Evolutionary conservation across 2,329 filamentous ascomycete genomes (phyloP), one percentile per base, ranked within the genome.

Genomic region (Nothopassalora personata): DNA sequence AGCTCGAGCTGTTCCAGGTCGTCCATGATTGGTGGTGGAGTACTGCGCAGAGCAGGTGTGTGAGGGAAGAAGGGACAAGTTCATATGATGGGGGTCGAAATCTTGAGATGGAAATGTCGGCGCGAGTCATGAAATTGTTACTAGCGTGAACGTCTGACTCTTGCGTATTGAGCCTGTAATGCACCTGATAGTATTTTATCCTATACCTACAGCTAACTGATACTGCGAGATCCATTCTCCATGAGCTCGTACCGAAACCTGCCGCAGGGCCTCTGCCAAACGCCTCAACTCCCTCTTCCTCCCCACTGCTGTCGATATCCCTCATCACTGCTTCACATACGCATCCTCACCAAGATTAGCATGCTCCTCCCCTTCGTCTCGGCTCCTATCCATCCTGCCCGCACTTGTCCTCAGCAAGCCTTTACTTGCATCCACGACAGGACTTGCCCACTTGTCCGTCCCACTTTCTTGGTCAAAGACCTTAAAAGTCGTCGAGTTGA

Each of bases 1-100:
- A 95, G 82, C 81, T 99, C 94, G 72, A 99, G 86, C 68, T 90
- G 89, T 74, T 90, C 85, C 66, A 99, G 83, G 71, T 97, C 93
- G 72, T 96, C 91, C 91, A 97, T 96, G 65, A 68, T 23, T 54
- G 60, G 55, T 52, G 34, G 33, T 43, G 23, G 23, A 15, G n/a
- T 4, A 51, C 28, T 51, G 27, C 49, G 27, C n/a, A 15, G 15
- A 7, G 49, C 49, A 33, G 49, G n/a, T 53, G 33, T 1, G 15
- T 6, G 48, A 34, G 28, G 8, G 28, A 2, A 33, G 28, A 34
- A 18, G 11, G 23, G 23, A 23, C 3, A 23, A 23, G 23, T 23
- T 23, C 23, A 49, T 28, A 19, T 49, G 23, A 18, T 28, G 10
- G 47, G 18, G 15, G n/a, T 5, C 18, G 11, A n/a, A 30, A 30